Base-by-base conservation (phyloP, 306 rosid genomes). In the Vachellia pachyceras region DNA sequence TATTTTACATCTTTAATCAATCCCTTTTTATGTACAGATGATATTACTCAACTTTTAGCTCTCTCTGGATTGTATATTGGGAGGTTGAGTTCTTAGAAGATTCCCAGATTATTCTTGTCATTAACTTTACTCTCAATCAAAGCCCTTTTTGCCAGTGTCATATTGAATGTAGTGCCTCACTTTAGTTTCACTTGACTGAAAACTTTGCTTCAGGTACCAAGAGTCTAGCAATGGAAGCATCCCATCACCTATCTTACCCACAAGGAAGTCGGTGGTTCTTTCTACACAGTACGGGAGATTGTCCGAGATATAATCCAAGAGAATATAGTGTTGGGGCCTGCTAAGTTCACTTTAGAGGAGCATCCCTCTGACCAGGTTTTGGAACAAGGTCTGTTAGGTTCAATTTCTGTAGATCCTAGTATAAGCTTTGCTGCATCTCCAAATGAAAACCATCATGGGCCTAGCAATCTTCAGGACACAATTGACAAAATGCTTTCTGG, bases 211-310 rank as follows among this genome's bases (percentile, higher is more conserved):
- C 84, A 93, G 99, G 92, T 87, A 91, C 79, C 99, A 93, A 81
- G 79, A 83, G 68, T 87, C 90, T 45, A 90, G 93, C 83, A 88
- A 88, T 22, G 99, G 99, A 68, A 93, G 79, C 84, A 93, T 95
- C 72, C 99, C 99, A 72, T 92, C 99, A 12, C 91, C 93, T 78
- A 86, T 69, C 92, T 91, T 40, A 92, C 99, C 10, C 99, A 95
- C 85, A 93, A 93, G 86, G 99, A 95, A 86, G 99, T 95, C 11
- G 99, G 99, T 78, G 99, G 99, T 42, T 95, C 98, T 75, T 95
- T 95, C 90, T 95, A 95, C 89, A 95, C 98, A 0, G 97, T 95
- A n/a, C 88, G 99, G 61, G 99, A 95, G 90, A 95, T 95, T 84
- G 98, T 95, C 58, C 89, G 98, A 12, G 99, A 95, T 79, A 76